Percentiles rank a stretch among this genome's conserved stretches.
Evolutionary conservation across 768 basidiomycete species (phyloP).

Genomic region (Tulasnella calospora): DNA sequence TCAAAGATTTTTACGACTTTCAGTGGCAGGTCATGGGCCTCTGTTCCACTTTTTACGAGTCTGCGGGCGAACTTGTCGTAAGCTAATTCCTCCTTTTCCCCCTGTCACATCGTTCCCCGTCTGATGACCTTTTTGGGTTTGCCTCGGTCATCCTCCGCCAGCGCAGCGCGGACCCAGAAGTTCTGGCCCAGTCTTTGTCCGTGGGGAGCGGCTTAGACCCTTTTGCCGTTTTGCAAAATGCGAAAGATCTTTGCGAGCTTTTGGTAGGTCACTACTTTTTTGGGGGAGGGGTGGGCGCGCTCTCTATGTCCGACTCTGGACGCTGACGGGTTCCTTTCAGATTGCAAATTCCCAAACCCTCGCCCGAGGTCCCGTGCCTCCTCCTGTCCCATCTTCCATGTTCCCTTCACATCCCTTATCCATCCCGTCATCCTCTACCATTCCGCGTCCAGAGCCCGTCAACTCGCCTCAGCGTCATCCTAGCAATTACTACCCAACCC

Average conservation of each 20-base stretch:
- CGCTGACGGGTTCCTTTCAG: conserved; percentile 2
- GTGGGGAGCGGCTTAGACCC: conserved; percentile 21
- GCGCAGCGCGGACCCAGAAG: conserved; percentile 24
- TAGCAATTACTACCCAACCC: conserved; percentile 15
- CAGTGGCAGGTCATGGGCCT: conserved; percentile 28
- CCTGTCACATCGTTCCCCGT: neutral
- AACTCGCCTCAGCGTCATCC: neutral
- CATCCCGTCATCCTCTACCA: neutral
- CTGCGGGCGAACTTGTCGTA: conserved; percentile 27
- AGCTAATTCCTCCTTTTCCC: conserved; percentile 11
- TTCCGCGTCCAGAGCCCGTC: neutral
- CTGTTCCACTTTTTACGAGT: conserved; percentile 27
- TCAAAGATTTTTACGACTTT: conserved; percentile 26
- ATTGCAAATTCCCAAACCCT: conserved; percentile 21
- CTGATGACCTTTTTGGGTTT: conserved; percentile 13
- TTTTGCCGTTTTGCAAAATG: conserved; percentile 19
- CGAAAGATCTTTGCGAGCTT: conserved; percentile 26
- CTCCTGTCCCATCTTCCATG: conserved; percentile 19
- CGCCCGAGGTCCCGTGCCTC: conserved; percentile 15
- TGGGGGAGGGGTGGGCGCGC: neutral
- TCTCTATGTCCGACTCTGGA: neutral
- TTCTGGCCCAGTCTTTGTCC: conserved; percentile 26
- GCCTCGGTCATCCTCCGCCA: conserved; percentile 11
- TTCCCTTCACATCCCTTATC: conserved; percentile 15
- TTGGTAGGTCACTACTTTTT: conserved; percentile 19